phyloP scores from a whole-genome alignment of 2,329 filamentous ascomycete genomes.

The Nemania sp. region DNA sequence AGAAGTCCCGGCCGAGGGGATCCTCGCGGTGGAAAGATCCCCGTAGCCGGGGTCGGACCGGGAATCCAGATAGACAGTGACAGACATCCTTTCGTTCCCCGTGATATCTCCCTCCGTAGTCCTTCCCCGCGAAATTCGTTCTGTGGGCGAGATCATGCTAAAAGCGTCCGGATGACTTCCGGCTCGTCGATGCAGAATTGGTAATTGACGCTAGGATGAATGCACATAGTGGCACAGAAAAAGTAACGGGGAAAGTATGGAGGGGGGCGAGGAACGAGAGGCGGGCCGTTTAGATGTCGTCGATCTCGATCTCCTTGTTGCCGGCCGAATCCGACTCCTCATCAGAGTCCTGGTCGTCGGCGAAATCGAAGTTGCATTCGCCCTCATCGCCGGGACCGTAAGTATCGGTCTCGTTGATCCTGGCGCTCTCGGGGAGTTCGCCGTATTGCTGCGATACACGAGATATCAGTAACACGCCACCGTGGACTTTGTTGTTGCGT shows the following conservation, averaged over 20 bases:
- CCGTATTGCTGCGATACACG: constrained; percentile 68
- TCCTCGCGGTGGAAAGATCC: not conserved
- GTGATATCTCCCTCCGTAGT: not conserved
- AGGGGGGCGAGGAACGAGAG: not conserved
- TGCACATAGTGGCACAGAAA: too few species aligned
- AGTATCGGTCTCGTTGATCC: constrained; percentile 99
- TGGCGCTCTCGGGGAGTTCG: constrained; percentile 94
- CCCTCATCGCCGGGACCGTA: constrained; percentile 91
- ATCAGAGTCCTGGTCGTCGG: constrained; percentile 79
- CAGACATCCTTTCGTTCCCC: constrained; percentile 1
- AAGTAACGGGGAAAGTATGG: constrained; percentile 6
- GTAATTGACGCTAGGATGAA: constrained; percentile 3
- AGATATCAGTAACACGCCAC: constrained; percentile 3
- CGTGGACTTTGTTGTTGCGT: not conserved
- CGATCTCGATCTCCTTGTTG: constrained; percentile 81
- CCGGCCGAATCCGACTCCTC: constrained; percentile 59
- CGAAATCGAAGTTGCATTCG: constrained; percentile 98
- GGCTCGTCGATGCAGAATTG: not conserved
- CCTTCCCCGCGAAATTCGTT: not conserved
- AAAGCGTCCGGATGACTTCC: not conserved
- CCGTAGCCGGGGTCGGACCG: not conserved
- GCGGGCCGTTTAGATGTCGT: constrained; percentile 75
- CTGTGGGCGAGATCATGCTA: not conserved
- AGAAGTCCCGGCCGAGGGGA: not conserved
- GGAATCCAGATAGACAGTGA: constrained; percentile 14